These are phyloP conservation scores for Metrosideros polymorpha DNA, from an alignment of 441 rosid genomes.

Conservation along the genomic window DNA sequence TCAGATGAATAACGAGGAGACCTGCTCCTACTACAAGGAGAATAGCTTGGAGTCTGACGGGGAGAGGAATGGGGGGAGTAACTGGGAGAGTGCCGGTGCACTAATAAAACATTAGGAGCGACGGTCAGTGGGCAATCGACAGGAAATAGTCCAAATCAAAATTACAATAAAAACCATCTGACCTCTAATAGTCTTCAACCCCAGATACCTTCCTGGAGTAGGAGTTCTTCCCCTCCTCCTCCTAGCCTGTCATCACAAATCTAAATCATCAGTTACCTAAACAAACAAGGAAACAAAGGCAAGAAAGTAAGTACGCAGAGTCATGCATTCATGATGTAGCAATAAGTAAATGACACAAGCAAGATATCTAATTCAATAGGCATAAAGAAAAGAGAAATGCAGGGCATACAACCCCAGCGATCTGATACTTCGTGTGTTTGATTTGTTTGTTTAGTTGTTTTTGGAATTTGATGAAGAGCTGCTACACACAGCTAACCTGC, in stretches of 20 bases:
- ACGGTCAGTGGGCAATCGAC: background rate
- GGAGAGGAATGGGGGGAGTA: slow-evolving; percentile 24
- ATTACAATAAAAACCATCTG: background rate
- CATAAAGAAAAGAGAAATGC: slow-evolving; percentile 51
- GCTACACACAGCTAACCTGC: slow-evolving; percentile 95
- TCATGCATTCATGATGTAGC: background rate
- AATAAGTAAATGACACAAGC: background rate
- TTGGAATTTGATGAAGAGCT: slow-evolving; percentile 70
- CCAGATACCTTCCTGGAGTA: slow-evolving; percentile 90
- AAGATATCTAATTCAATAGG: slow-evolving; percentile 1
- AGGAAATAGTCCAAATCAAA: background rate
- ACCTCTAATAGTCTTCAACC: slow-evolving; percentile 61
- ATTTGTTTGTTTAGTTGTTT: slow-evolving; percentile 62
- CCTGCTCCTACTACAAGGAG: slow-evolving; percentile 33
- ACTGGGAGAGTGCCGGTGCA: slow-evolving; percentile 27
- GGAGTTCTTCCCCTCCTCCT: slow-evolving; percentile 88
- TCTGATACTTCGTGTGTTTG: slow-evolving; percentile 51
- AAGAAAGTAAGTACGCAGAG: background rate
- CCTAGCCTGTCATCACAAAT: slow-evolving; percentile 42
- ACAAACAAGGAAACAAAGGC: background rate
- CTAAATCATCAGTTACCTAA: background rate
- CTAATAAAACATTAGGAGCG: slow-evolving; percentile 13
- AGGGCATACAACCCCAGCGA: slow-evolving; percentile 92
- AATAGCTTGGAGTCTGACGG: slow-evolving; percentile 29
- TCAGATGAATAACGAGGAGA: slow-evolving; percentile 32